A percentile compares a stretch with the other conserved stretches of the same genome.
Conservation (phyloP, 768 basidiomycete genomes). For the Sistotremastrum suecicum region DNA sequence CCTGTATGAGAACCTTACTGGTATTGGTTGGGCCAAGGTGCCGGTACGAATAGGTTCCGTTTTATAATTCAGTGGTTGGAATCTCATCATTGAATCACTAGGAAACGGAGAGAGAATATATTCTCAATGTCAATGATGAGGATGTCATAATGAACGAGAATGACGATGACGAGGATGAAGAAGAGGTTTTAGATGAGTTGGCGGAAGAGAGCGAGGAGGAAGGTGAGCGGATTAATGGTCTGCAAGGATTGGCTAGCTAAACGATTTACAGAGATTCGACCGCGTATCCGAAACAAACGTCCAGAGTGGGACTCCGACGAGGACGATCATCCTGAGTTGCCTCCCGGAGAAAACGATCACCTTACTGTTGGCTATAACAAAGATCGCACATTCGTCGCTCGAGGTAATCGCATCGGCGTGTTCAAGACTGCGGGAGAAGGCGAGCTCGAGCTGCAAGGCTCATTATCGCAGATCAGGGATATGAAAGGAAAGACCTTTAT, state of each 20-base stretch:
- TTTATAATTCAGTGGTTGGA: background rate
- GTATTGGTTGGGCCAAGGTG: constrained; percentile 60
- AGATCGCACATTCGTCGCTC: constrained; percentile 85
- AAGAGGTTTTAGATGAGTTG: constrained; percentile 58
- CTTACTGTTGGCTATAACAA: constrained; percentile 92
- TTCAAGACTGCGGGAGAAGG: constrained; percentile 62
- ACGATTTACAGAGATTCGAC: constrained; percentile 4
- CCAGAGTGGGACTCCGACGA: constrained; percentile 27
- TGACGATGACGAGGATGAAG: constrained; percentile 63
- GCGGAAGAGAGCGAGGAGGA: constrained; percentile 19
- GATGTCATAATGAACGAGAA: constrained; percentile 83
- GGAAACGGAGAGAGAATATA: constrained; percentile 80
- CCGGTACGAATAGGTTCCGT: constrained; percentile 36
- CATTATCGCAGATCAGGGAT: constrained; percentile 71
- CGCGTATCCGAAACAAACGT: background rate
- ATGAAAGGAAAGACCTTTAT: constrained; percentile 73
- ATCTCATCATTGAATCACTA: constrained; percentile 13
- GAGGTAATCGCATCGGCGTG: constrained; percentile 84
- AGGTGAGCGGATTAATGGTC: constrained; percentile 13
- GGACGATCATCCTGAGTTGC: constrained; percentile 24
- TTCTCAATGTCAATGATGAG: constrained; percentile 56
- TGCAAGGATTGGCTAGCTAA: background rate
- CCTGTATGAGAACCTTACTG: constrained; percentile 72
- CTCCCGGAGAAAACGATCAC: constrained; percentile 68
- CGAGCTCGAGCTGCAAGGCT: constrained; percentile 72